Evolutionary conservation across 306 rosid genomes (phyloP).

Genomic region (Inga laurina): DNA sequence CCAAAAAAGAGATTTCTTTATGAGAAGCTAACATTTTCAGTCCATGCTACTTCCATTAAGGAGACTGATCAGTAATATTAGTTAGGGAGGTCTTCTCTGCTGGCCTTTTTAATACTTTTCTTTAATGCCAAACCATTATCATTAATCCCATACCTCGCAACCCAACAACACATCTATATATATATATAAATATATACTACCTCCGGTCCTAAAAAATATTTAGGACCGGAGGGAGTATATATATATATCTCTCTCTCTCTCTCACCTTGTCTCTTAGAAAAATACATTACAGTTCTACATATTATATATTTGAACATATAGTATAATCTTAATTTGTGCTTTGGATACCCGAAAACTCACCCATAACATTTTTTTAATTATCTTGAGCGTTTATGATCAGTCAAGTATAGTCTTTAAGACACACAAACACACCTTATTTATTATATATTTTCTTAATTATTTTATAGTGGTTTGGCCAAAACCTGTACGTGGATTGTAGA

Average conservation of each 20-base stretch:
- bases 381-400: constrained; percentile 24
- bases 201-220: too few relatives aligned
- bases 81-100: constrained; percentile 34
- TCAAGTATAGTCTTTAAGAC: background rate
- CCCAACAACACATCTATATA: background rate
- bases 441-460: background rate
- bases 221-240: too few relatives aligned
- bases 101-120: constrained; percentile 22
- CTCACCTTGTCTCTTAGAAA: background rate
- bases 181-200: background rate
- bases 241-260: background rate
- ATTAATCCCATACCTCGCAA: background rate
- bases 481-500: background rate
- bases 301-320: background rate
- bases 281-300: background rate
- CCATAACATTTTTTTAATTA: background rate
- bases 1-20: constrained; percentile 62
- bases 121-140: background rate
- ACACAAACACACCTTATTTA: background rate
- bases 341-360: background rate
- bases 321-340: background rate
- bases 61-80: constrained; percentile 45
- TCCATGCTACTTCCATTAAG: constrained; percentile 51
- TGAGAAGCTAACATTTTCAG: constrained; percentile 51
- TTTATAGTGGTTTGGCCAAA: constrained; percentile 14